Conservation (phyloP, 1,284 basidiomycete species). For the Tylopilus orsonianus region DNA sequence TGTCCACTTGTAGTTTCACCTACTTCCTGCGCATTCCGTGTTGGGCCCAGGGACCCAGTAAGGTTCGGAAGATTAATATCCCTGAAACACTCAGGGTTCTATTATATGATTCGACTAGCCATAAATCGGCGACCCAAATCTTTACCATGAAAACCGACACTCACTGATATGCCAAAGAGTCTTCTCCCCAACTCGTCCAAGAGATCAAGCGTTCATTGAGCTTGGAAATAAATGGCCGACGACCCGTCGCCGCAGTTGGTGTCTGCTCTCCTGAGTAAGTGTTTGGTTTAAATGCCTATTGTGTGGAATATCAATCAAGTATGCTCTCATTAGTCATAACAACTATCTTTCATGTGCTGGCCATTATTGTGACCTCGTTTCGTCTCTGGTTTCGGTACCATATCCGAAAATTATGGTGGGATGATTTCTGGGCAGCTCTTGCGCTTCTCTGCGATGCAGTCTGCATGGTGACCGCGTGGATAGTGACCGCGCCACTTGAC, state of each 20-base stretch:
- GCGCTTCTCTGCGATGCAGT: conserved; percentile 17
- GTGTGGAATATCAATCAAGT: conserved; percentile 1
- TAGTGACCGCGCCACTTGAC: conserved; percentile 17
- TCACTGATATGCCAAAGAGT: not conserved
- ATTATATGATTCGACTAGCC: not conserved
- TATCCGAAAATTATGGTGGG: conserved; percentile 30
- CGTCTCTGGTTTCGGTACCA: conserved; percentile 31
- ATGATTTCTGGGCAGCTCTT: conserved; percentile 30
- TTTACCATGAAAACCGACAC: not conserved
- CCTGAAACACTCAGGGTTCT: conserved; percentile 26
- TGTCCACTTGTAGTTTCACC: no score
- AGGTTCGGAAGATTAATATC: not conserved
- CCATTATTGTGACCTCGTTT: conserved; percentile 22
- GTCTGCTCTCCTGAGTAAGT: conserved; percentile 21
- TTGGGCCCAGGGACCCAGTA: no score
- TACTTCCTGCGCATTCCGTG: no score
- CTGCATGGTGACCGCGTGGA: conserved; percentile 17
- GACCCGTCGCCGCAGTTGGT: conserved; percentile 12
- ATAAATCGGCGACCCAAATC: not conserved
- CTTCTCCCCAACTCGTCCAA: not conserved
- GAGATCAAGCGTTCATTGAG: not conserved
- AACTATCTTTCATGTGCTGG: conserved; percentile 23
- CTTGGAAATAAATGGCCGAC: conserved; percentile 10
- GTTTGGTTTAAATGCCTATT: not conserved
- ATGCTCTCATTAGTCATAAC: conserved; percentile 13